These are phyloP conservation scores for Ottelia alismoides DNA, from an alignment of 106 monocot genomes.

Conservation along the genomic window DNA sequence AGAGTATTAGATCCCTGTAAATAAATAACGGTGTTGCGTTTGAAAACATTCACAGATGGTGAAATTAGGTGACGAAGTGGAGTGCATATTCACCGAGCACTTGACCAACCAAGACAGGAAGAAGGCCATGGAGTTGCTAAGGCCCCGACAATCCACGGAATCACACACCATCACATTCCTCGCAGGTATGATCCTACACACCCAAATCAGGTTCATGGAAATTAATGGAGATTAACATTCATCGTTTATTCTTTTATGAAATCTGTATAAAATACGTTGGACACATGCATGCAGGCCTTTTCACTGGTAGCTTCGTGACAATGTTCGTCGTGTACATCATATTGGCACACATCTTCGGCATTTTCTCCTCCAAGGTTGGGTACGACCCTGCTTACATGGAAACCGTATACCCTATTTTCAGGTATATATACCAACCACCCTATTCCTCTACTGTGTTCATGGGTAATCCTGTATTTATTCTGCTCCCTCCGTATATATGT, in stretches of 20 bases:
- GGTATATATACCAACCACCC: too few relatives aligned
- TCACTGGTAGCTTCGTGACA: constrained; percentile 85
- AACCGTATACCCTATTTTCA: constrained; percentile 91
- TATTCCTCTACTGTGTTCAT: too few relatives aligned
- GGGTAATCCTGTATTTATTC: too few relatives aligned
- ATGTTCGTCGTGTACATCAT: constrained; percentile 85
- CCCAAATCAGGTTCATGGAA: too few relatives aligned
- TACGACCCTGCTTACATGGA: constrained; percentile 85
- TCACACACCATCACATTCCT: constrained; percentile 88
- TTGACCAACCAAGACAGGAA: constrained; percentile 75
- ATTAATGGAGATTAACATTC: too few relatives aligned
- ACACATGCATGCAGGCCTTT: constrained; percentile 53
- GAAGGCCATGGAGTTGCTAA: constrained; percentile 83
- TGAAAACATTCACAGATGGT: too few relatives aligned
- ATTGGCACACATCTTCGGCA: constrained; percentile 70
- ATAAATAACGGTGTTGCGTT: too few relatives aligned
- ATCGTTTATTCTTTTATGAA: too few relatives aligned
- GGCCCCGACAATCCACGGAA: constrained; percentile 71
- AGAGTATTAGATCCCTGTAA: too few relatives aligned
- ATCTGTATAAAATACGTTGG: background rate
- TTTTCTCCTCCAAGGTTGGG: constrained; percentile 38
- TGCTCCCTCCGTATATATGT: too few relatives aligned
- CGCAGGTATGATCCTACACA: too few relatives aligned
- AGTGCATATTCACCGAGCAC: constrained; percentile 68
- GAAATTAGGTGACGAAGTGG: constrained; percentile 72